These are phyloP conservation scores for Dipodascopsis uninucleata DNA, from an alignment of 805 yeast genomes.

Conservation along the genomic window DNA sequence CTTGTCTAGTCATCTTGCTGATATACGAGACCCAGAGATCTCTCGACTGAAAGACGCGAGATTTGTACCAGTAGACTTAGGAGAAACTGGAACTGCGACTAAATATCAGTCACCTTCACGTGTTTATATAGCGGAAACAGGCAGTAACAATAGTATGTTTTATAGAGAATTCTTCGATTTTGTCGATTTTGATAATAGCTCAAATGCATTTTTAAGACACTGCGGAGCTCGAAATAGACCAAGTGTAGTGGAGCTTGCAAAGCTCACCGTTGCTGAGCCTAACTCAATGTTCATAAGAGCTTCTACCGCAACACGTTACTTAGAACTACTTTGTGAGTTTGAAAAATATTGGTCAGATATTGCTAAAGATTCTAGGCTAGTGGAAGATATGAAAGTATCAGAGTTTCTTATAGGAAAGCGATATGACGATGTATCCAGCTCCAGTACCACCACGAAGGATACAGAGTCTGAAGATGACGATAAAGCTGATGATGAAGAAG, in stretches of 20 bases:
- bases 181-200: slow-evolving; percentile 26
- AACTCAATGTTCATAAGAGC: slow-evolving; percentile 30
- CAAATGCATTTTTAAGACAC: slow-evolving; percentile 34
- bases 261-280: slow-evolving; percentile 31
- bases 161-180: slow-evolving; percentile 33
- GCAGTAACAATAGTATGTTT: slow-evolving; percentile 9
- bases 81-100: slow-evolving; percentile 1
- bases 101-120: slow-evolving; percentile 29
- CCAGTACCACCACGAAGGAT: slow-evolving; percentile 32
- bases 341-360: slow-evolving; percentile 29
- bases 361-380: slow-evolving; percentile 18
- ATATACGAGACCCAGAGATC: slow-evolving; percentile 28
- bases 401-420: slow-evolving; percentile 34
- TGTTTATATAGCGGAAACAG: slow-evolving; percentile 24
- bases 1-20: slow-evolving; percentile 30
- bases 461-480: slow-evolving; percentile 30
- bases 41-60: slow-evolving; percentile 16
- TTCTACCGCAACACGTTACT: slow-evolving; percentile 29
- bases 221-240: slow-evolving; percentile 39
- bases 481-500: slow-evolving; percentile 24
- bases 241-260: slow-evolving; percentile 34
- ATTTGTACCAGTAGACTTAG: slow-evolving; percentile 33
- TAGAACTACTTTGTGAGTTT: slow-evolving; percentile 26
- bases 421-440: slow-evolving; percentile 23
- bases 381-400: slow-evolving; percentile 31